Conservation (phyloP, 495 filamentous ascomycete genomes). For the Talaromyces stipitatus region DNA sequence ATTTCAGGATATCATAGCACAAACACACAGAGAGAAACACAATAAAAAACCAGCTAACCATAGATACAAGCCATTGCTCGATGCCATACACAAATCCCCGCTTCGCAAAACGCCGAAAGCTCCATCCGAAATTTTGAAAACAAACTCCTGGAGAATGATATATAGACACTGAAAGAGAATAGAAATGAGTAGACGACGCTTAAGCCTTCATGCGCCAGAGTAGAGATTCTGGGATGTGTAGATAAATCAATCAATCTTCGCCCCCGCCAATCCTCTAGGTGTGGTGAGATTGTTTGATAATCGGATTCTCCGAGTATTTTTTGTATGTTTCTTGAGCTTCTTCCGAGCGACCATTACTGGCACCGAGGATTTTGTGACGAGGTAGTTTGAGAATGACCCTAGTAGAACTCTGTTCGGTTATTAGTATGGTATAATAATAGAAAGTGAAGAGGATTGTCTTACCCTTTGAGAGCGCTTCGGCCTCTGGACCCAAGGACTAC, state of each 20-base stretch:
- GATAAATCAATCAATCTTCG: constrained; percentile 55
- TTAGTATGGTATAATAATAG: background rate
- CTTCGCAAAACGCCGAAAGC: too few relatives aligned
- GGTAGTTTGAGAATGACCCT: constrained; percentile 93
- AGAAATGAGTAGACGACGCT: background rate
- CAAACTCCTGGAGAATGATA: too few relatives aligned
- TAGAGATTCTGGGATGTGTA: background rate
- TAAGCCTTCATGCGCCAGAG: background rate
- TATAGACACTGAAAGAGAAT: background rate
- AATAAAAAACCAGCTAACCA: background rate
- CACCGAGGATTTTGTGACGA: constrained; percentile 92
- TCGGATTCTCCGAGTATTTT: constrained; percentile 50
- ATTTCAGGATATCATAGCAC: background rate
- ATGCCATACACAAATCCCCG: too few relatives aligned
- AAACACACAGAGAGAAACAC: background rate
- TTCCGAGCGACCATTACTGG: constrained; percentile 90
- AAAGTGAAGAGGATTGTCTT: constrained; percentile 21
- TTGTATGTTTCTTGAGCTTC: constrained; percentile 66
- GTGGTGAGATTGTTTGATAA: constrained; percentile 65
- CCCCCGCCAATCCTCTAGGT: constrained; percentile 54
- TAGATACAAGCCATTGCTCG: background rate
- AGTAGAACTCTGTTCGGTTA: constrained; percentile 62
- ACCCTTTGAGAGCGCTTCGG: constrained; percentile 89
- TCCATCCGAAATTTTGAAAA: too few relatives aligned
- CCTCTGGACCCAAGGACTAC: constrained; percentile 89